Percentiles rank a stretch among this genome's conserved stretches.
Evolutionary conservation across 202 grass and related monocot species (phyloP).

Genomic region (Schoenoplectus triqueter): DNA sequence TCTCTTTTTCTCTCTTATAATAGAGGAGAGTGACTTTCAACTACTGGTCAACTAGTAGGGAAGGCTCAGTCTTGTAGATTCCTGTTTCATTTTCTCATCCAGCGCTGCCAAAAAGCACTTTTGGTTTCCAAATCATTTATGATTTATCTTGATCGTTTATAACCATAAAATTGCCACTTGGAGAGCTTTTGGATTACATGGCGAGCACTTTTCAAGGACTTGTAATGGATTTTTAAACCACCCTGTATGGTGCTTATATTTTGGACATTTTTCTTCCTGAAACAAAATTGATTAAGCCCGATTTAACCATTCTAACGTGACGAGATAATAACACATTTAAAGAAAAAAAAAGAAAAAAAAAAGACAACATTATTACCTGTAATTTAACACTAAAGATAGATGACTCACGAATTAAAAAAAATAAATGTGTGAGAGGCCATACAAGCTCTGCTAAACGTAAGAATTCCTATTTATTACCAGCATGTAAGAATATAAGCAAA

Average conservation of each 20-base stretch:
- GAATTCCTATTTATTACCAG: background rate
- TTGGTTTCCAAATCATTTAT: constrained; percentile 19
- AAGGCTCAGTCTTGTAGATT: constrained; percentile 6
- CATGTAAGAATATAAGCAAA: background rate
- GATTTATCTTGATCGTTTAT: background rate
- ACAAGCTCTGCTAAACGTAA: background rate
- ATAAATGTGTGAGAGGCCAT: background rate
- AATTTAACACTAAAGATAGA: constrained; percentile 15
- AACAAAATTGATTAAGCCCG: background rate
- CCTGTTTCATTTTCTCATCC: constrained; percentile 22
- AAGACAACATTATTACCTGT: background rate
- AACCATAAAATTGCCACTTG: background rate
- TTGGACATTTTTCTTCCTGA: background rate
- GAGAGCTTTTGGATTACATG: constrained; percentile 24
- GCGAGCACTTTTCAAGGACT: background rate
- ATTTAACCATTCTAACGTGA: background rate
- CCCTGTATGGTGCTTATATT: background rate
- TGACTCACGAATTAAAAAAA: background rate
- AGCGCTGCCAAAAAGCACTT: constrained; percentile 18
- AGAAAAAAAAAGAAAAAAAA: background rate
- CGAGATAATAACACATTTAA: background rate
- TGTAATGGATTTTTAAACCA: background rate
- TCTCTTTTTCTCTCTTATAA: background rate
- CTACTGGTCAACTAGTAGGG: background rate
- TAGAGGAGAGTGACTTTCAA: constrained; percentile 26